Evolutionary conservation across 2,329 filamentous ascomycete species (phyloP).

Genomic region (Cercospora sesami): DNA sequence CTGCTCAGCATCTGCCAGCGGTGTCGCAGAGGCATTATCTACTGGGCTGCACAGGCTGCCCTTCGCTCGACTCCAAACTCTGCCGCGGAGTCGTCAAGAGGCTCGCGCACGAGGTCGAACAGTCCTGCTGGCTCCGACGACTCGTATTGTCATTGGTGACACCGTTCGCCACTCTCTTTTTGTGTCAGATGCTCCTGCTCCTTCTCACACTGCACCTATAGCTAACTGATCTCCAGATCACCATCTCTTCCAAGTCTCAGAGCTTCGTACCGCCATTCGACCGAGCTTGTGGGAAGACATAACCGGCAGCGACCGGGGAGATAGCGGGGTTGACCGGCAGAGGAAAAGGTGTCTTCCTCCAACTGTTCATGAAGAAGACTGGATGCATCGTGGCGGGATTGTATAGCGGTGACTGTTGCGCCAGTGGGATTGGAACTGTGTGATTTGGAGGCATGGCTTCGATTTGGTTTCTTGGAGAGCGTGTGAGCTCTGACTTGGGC

Average conservation of each 20-base stretch:
- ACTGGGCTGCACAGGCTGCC: constrained; percentile 20
- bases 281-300: constrained; percentile 37
- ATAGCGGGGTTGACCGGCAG: constrained; percentile 42
- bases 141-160: constrained; percentile 6
- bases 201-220: background rate
- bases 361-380: constrained; percentile 70
- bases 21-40: constrained; percentile 18
- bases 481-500: constrained; percentile 6
- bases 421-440: constrained; percentile 8
- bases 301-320: constrained; percentile 49
- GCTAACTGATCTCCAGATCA: background rate
- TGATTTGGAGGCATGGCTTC: constrained; percentile 50
- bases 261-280: constrained; percentile 29
- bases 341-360: constrained; percentile 57
- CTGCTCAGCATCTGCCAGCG: constrained; percentile 20
- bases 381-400: constrained; percentile 66
- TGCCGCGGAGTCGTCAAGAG: background rate
- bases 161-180: background rate
- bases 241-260: constrained; percentile 16
- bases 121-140: background rate
- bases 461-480: constrained; percentile 46
- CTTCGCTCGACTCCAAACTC: constrained; percentile 12
- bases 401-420: constrained; percentile 37
- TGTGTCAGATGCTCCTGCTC: background rate
- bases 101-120: background rate